Base-by-base conservation (phyloP, 2,329 filamentous ascomycete species). In the Beauveria varroae region DNA sequence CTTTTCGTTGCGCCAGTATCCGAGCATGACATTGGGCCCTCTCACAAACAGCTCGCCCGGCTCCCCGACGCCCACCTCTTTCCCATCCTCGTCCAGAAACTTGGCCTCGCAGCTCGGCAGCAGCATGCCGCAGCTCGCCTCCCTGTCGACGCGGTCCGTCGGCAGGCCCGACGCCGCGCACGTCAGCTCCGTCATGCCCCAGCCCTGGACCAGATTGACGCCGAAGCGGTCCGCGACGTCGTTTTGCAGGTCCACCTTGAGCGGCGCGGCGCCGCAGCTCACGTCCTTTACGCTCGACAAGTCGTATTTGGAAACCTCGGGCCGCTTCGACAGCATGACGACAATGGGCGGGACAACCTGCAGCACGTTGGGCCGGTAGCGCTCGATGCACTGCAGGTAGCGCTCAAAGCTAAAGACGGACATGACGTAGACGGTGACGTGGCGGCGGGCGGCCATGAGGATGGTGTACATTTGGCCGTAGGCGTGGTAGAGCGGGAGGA, bases 401-500 rank as follows among this genome's bases (percentile, higher is more conserved):
- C 80, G 76, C 34, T 80, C 68, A 62, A 82, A 85, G 24, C 80
- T 74, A 68, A 79, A 80, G 75, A 84, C 68, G 72, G 79, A 62
- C 82, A 87, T 85, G 63, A 85, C 71, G 66, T 84, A 85, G 12
- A 83, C 74, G 0, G 80, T 78, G 0, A 79, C 70, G 2, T 72
- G 68, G 30, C 77, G 71, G 64, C 74, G 77, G 14, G 75, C 69
- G 0, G 77, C 76, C 65, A 78, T 75, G 30, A 83, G 70, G 62
- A 79, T 80, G 61, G 80, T 80, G 60, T 78, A 77, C 3, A 81
- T 74, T 68, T 86, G 83, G 2, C 80, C 80, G 64, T 81, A 84
- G 7, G 82, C 83, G 67, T 87, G 84, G 67, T 86, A 88, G 68
- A 88, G 81, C 0, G 88, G 88, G 14, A 90, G 73, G 69, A 89